A percentile compares a stretch with the other conserved stretches of the same genome.
phyloP scores from a whole-genome alignment of 495 filamentous ascomycete species.

The Schizothecium vesticola region DNA sequence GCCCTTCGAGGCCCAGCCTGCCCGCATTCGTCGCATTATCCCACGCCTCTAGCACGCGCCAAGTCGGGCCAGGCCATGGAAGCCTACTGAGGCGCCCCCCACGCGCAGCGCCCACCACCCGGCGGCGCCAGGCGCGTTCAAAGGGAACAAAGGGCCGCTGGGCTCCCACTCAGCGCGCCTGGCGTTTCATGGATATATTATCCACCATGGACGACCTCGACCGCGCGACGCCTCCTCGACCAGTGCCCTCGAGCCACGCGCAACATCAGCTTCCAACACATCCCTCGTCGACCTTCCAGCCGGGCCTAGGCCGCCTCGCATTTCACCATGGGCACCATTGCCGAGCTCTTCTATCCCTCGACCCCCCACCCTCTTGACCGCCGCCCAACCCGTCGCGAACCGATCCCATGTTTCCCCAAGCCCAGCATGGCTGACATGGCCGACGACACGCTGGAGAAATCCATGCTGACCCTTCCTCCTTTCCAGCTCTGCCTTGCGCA shows the following conservation, averaged over 20 bases:
- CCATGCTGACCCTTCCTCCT: slow-evolving; percentile 32
- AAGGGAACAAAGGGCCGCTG: neutral
- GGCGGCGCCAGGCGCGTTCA: neutral
- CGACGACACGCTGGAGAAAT: slow-evolving; percentile 8
- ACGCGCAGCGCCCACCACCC: neutral
- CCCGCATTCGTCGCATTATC: slow-evolving; percentile 3
- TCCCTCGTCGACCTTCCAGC: neutral
- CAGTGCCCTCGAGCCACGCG: neutral
- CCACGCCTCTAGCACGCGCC: slow-evolving; percentile 6
- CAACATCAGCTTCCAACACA: neutral
- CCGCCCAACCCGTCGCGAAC: neutral
- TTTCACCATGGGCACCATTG: slow-evolving; percentile 7
- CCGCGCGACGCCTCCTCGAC: neutral
- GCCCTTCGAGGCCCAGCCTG: neutral
- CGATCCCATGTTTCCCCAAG: neutral
- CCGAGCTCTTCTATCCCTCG: slow-evolving; percentile 5
- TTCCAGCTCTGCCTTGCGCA: slow-evolving; percentile 87
- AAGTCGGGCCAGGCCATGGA: neutral
- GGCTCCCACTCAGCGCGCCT: neutral
- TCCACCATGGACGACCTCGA: neutral
- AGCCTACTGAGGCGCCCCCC: neutral
- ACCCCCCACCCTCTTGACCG: neutral
- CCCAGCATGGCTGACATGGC: neutral
- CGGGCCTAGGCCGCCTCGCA: neutral
- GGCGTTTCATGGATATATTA: neutral